phyloP scores from a whole-genome alignment of 1,284 basidiomycete species.

The Blastosporella zonata region DNA sequence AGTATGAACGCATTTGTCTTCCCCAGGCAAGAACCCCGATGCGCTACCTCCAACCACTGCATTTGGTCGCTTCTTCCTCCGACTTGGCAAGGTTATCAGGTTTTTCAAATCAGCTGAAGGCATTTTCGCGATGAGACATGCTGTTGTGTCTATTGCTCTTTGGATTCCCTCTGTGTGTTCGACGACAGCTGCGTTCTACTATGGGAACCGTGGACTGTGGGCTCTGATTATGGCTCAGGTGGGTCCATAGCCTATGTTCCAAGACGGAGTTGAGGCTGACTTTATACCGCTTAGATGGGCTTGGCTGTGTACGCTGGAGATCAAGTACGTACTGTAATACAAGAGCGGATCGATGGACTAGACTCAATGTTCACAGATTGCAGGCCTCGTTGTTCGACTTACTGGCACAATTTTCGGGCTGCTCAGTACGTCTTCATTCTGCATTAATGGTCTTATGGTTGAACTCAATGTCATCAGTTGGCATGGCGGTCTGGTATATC shows the following conservation, averaged over 20 bases:
- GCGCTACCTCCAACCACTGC: conserved; percentile 32
- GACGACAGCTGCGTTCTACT: conserved; percentile 39
- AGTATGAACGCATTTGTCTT: too few species aligned
- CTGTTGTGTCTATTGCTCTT: conserved; percentile 37
- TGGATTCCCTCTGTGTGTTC: conserved; percentile 40
- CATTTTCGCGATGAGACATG: conserved; percentile 37
- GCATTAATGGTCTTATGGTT: neutral
- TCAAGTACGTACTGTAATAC: conserved; percentile 26
- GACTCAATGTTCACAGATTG: conserved; percentile 24
- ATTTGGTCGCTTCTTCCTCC: conserved; percentile 28
- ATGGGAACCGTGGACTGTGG: conserved; percentile 40
- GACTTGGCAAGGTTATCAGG: conserved; percentile 25
- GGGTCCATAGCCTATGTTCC: neutral
- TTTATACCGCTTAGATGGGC: conserved; percentile 22
- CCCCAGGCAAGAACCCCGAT: conserved; percentile 33
- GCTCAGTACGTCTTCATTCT: conserved; percentile 25
- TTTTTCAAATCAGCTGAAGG: conserved; percentile 35
- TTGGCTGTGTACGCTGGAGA: conserved; percentile 39
- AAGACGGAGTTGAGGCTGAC: too few species aligned
- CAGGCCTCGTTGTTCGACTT: conserved; percentile 31
- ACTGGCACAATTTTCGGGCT: conserved; percentile 33
- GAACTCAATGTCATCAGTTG: conserved; percentile 20
- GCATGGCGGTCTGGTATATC: conserved; percentile 41
- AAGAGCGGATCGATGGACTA: neutral
- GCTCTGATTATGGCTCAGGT: conserved; percentile 42